Evolutionary conservation across 192 early-diverging fungal species (phyloP).

Genomic region (Coemansia sp.): DNA sequence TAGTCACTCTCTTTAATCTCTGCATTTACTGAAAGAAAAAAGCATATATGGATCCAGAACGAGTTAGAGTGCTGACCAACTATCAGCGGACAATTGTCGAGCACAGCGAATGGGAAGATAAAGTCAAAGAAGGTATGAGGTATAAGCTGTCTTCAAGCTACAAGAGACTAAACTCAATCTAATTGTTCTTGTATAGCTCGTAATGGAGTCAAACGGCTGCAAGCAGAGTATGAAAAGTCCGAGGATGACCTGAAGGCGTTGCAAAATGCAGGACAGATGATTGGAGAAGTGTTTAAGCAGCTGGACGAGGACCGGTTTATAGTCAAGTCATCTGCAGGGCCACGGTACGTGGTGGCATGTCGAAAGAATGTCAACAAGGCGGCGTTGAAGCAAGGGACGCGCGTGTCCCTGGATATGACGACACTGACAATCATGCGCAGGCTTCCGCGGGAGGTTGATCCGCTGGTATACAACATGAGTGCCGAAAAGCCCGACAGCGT

Average conservation of each 20-base stretch:
- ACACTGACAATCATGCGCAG: constrained; percentile 99
- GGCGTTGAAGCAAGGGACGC: constrained; percentile 93
- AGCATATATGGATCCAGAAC: constrained; percentile 43
- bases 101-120: constrained; percentile 93
- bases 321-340: constrained; percentile 94
- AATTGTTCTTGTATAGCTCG: constrained; percentile 55
- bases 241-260: constrained; percentile 98
- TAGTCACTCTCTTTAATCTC: neutral
- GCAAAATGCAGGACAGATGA: constrained; percentile 98
- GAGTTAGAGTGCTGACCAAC: constrained; percentile 74
- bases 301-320: constrained; percentile 96
- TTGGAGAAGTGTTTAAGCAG: constrained; percentile 97
- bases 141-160: no score
- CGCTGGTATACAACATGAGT: constrained; percentile 99
- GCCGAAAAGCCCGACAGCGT: constrained; percentile 94
- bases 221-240: constrained; percentile 91
- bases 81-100: constrained; percentile 89
- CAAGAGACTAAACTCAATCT: no score
- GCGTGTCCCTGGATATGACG: constrained; percentile 99
- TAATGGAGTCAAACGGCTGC: constrained; percentile 76
- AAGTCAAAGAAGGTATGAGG: constrained; percentile 83
- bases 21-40: constrained; percentile 9
- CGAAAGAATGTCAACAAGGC: constrained; percentile 91
- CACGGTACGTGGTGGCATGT: constrained; percentile 97
- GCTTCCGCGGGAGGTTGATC: constrained; percentile 97